These are phyloP conservation scores for Penicillium angulare DNA, from an alignment of 495 filamentous ascomycete genomes.

Conservation along the genomic window DNA sequence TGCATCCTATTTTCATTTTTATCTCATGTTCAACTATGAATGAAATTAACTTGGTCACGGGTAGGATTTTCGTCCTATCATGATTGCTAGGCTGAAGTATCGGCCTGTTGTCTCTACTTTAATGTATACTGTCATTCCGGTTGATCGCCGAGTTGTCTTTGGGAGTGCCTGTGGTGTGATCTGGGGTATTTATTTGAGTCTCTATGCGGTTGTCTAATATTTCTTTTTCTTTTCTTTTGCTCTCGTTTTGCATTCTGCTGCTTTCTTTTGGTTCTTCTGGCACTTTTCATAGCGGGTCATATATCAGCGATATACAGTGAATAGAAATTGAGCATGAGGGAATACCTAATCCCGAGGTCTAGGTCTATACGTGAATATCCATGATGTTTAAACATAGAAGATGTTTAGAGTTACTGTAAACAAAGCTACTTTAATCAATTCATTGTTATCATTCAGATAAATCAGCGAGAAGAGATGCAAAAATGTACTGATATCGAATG, in stretches of 20 bases:
- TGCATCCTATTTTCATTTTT: no score
- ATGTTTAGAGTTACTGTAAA: no score
- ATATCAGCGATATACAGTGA: not conserved
- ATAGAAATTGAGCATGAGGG: no score
- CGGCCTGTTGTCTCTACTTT: conserved; percentile 80
- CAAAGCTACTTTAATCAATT: no score
- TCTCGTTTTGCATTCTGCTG: not conserved
- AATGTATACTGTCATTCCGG: conserved; percentile 77
- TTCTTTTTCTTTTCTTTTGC: conserved; percentile 1
- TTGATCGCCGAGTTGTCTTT: conserved; percentile 72
- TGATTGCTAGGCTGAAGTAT: conserved; percentile 72
- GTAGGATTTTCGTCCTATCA: conserved; percentile 68
- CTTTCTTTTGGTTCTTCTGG: not conserved
- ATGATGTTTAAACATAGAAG: no score
- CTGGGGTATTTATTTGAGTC: conserved; percentile 86
- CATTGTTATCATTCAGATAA: not conserved
- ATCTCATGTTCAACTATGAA: no score
- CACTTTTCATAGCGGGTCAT: not conserved
- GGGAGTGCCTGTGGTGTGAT: conserved; percentile 75
- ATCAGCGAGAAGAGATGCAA: conserved; percentile 8
- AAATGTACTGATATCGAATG: conserved; percentile 15
- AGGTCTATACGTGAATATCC: no score
- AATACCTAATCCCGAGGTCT: no score
- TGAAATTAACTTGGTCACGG: no score
- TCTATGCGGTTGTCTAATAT: conserved; percentile 52